Evolutionary conservation across 768 basidiomycete species (phyloP), one percentile per base, ranked within the genome.

Genomic region (Dioszegia crocea): DNA sequence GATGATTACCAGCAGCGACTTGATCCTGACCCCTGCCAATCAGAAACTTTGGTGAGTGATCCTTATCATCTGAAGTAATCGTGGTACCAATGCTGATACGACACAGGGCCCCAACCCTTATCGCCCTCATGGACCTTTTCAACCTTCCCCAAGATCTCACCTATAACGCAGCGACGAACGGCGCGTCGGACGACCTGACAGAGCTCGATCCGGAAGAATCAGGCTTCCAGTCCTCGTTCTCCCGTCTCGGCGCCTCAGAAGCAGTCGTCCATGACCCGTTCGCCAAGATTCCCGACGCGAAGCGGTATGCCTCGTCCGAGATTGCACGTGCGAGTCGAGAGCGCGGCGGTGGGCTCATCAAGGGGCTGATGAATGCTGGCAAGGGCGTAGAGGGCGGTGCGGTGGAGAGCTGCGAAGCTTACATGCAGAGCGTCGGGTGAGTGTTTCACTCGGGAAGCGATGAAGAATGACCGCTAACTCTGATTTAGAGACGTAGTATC

Each of bases 191-290:
- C 3, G 80, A 85, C n/a, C 71, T 89, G 33, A 88, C 88, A 0
- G 84, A 83, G 52, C 84, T 96, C 45, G 94, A 97, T 73, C 86
- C 85, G 61, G 94, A 97, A 71, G 93, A 97, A 71, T 87, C 87
- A 5, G 89, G 91, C 0, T 97, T 97, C 77, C 96, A 98, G 71
- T 89, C 91, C 0, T 88, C 91, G 3, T 98, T 93, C 79, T 91
- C 91, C 51, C 84, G 88, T 33, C 82, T 97, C 17, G 93, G 91
- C 0, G 89, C 94, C 1, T 86, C 87, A 1, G 88, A 89, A 64
- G 78, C 77, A 0, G 75, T 75, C 0, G 80, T 81, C 40, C 77
- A 74, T 0, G 89, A 91, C 73, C 85, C 85, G 0, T 83, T 77
- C 23, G 63, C 23, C n/a, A 76, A 72, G 0, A 65, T 80, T 6